Evolutionary conservation across 2,329 filamentous ascomycete genomes (phyloP).

Genomic region (Plectosphaerella plurivora): DNA sequence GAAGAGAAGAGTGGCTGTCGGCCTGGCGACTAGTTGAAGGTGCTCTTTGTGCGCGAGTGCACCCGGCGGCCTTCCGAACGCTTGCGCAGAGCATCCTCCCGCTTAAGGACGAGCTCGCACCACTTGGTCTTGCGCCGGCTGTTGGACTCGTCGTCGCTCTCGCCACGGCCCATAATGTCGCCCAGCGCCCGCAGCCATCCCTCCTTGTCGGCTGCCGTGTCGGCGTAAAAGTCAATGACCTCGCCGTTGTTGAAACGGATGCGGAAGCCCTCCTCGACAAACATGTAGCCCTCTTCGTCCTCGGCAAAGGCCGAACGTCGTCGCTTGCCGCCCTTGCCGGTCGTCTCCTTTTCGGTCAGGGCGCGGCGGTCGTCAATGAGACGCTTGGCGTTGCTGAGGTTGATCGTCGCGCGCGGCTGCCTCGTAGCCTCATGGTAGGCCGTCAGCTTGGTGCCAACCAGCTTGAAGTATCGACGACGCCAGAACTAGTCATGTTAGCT

Average conservation of each 20-base stretch:
- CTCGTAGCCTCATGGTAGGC: constrained; percentile 94
- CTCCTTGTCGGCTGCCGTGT: constrained; percentile 81
- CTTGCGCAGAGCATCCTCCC: constrained; percentile 55
- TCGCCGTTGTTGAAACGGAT: constrained; percentile 98
- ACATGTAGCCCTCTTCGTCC: constrained; percentile 99
- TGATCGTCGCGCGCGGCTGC: constrained; percentile 95
- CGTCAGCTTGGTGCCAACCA: constrained; percentile 84
- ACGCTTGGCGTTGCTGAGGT: constrained; percentile 86
- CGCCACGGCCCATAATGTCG: constrained; percentile 60
- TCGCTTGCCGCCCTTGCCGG: constrained; percentile 70
- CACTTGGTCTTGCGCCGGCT: constrained; percentile 52
- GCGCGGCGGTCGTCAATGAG: constrained; percentile 88
- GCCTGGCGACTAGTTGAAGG: constrained; percentile 35
- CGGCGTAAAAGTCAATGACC: constrained; percentile 97
- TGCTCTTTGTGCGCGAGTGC: constrained; percentile 56
- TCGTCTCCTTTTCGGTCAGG: constrained; percentile 78
- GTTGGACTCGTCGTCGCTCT: constrained; percentile 38
- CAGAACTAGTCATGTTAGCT: constrained; percentile 68
- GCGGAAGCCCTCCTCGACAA: constrained; percentile 97
- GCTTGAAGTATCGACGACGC: constrained; percentile 96
- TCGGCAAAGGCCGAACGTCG: constrained; percentile 95
- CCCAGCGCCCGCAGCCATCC: constrained; percentile 88
- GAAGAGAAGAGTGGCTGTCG: constrained; percentile 5
- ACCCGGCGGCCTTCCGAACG: constrained; percentile 46
- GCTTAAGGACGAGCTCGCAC: constrained; percentile 64